Percentiles rank a stretch among this genome's conserved stretches.
phyloP scores from a whole-genome alignment of 345 rosid genomes.

The Salix caprea region DNA sequence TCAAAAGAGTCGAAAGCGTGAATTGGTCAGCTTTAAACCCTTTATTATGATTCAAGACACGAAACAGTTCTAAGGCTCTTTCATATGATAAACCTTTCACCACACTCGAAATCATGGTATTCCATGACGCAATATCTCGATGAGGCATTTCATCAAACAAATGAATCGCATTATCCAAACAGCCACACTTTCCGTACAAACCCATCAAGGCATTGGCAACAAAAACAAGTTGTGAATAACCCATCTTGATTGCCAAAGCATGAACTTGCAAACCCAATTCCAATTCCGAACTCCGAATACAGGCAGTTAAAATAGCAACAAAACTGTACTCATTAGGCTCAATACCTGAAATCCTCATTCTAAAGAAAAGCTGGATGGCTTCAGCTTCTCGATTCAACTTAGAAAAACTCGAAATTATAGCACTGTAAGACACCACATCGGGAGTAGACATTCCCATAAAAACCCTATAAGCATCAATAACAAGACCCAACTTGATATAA shows the following conservation, averaged over 20 bases:
- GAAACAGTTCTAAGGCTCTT: slow-evolving; percentile 47
- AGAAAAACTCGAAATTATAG: slow-evolving; percentile 56
- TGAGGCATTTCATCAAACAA: slow-evolving; percentile 66
- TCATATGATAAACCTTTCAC: slow-evolving; percentile 38
- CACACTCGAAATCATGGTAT: slow-evolving; percentile 60
- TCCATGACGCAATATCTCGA: slow-evolving; percentile 66
- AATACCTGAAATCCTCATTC: slow-evolving; percentile 49
- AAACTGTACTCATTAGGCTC: slow-evolving; percentile 48
- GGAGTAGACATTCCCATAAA: slow-evolving; percentile 48
- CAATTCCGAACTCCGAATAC: slow-evolving; percentile 33
- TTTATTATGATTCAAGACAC: slow-evolving; percentile 29
- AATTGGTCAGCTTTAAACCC: slow-evolving; percentile 46
- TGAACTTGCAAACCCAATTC: slow-evolving; percentile 56
- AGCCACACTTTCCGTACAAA: slow-evolving; percentile 43
- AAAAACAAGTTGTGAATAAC: slow-evolving; percentile 36
- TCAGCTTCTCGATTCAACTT: slow-evolving; percentile 45
- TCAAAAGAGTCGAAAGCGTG: slow-evolving; percentile 58
- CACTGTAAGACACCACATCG: slow-evolving; percentile 62
- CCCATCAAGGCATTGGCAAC: slow-evolving; percentile 70
- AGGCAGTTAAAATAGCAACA: slow-evolving; percentile 55
- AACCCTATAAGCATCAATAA: slow-evolving; percentile 45
- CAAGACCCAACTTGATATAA: slow-evolving; percentile 59
- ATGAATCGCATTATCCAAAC: slow-evolving; percentile 33
- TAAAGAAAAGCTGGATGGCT: slow-evolving; percentile 53
- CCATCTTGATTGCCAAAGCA: slow-evolving; percentile 41